These are phyloP conservation scores for Fusarium newnesense DNA, from an alignment of 2,329 filamentous ascomycete species.

Conservation along the genomic window DNA sequence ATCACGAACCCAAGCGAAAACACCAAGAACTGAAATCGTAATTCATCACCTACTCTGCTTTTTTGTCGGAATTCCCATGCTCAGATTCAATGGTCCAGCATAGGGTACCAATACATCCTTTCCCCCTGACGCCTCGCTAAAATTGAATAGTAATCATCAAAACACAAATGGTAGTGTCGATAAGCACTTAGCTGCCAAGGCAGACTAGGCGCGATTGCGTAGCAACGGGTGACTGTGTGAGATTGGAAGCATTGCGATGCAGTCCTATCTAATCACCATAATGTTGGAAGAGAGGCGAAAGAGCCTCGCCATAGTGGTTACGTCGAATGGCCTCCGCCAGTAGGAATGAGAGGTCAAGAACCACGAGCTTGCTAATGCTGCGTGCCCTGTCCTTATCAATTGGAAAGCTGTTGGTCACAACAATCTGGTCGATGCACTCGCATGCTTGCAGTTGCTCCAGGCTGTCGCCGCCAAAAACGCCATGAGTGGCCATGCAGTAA, in stretches of 20 bases:
- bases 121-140: slow-evolving; percentile 52
- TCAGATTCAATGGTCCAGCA: slow-evolving; percentile 28
- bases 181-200: slow-evolving; percentile 13
- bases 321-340: slow-evolving; percentile 92
- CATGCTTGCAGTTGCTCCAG: slow-evolving; percentile 91
- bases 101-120: slow-evolving; percentile 36
- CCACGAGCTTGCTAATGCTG: slow-evolving; percentile 82
- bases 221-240: slow-evolving; percentile 18
- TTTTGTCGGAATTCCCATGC: slow-evolving; percentile 20
- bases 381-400: slow-evolving; percentile 79
- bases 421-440: slow-evolving; percentile 91
- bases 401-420: slow-evolving; percentile 97
- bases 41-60: slow-evolving; percentile 44
- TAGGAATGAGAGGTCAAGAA: slow-evolving; percentile 89
- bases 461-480: slow-evolving; percentile 89
- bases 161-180: slow-evolving; percentile 29
- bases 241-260: slow-evolving; percentile 4
- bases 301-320: slow-evolving; percentile 95
- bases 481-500: slow-evolving; percentile 97
- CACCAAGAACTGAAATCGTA: slow-evolving; percentile 34
- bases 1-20: slow-evolving; percentile 15
- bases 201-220: slow-evolving; percentile 9
- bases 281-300: slow-evolving; percentile 76
- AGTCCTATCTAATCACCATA: slow-evolving; percentile 60
- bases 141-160: slow-evolving; percentile 33